These are phyloP conservation scores for Acanthamoeba culbertsoni DNA, from an alignment of 208 protist genomes.

Conservation along the genomic window DNA sequence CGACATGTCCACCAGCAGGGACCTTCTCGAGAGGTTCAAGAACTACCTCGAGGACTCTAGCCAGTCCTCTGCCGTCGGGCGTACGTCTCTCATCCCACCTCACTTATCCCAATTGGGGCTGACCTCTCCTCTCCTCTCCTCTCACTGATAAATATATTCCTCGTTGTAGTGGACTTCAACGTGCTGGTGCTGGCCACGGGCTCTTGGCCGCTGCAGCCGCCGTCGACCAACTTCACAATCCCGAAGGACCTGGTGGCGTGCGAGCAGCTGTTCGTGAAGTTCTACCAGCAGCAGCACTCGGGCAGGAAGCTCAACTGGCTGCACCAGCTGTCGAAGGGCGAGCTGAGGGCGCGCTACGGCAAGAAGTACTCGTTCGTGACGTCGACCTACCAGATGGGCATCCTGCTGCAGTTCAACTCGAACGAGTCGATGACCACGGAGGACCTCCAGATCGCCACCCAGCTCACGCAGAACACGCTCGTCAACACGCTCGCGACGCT, in stretches of 20 bases:
- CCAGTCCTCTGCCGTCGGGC: background rate
- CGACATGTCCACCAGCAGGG: conserved; percentile 79
- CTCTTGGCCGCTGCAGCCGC: conserved; percentile 80
- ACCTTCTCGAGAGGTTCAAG: conserved; percentile 75
- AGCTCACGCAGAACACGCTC: conserved; percentile 71
- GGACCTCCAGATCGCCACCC: conserved; percentile 70
- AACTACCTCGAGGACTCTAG: conserved; percentile 57
- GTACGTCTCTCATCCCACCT: background rate
- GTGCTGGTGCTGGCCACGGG: conserved; percentile 76
- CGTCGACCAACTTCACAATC: conserved; percentile 76
- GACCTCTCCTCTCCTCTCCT: no score
- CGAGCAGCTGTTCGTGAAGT: conserved; percentile 63
- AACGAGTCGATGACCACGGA: conserved; percentile 65
- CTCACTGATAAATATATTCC: background rate
- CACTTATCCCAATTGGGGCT: no score
- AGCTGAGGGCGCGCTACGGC: conserved; percentile 77
- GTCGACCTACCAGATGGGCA: conserved; percentile 78
- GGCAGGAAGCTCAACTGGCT: conserved; percentile 83
- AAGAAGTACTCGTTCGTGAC: conserved; percentile 71
- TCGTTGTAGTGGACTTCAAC: conserved; percentile 70
- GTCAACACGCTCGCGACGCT: conserved; percentile 70
- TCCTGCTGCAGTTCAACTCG: conserved; percentile 77
- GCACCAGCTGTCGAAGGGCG: conserved; percentile 79
- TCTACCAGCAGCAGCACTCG: conserved; percentile 72
- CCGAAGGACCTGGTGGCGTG: conserved; percentile 69